These are phyloP conservation scores for Coffea canephora DNA, from an alignment of 257 asterid genomes.

Conservation along the genomic window DNA sequence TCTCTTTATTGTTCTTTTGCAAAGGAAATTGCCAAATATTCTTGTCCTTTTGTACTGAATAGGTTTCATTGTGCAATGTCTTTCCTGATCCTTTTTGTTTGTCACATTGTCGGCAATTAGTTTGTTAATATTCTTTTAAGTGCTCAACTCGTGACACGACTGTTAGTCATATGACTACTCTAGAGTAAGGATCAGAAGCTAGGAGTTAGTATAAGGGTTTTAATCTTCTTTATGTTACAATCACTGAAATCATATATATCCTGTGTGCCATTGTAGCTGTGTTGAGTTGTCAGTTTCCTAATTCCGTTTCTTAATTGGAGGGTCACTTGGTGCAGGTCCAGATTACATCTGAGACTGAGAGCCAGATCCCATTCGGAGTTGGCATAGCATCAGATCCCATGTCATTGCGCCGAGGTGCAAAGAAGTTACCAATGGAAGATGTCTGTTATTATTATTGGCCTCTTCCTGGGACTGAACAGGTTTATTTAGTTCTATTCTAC, in stretches of 20 bases:
- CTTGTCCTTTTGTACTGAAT: not conserved
- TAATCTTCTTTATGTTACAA: not conserved
- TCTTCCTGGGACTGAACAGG: slow-evolving; percentile 84
- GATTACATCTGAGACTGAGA: slow-evolving; percentile 51
- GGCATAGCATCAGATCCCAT: slow-evolving; percentile 85
- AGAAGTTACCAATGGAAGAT: slow-evolving; percentile 88
- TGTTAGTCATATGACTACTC: not conserved
- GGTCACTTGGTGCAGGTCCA: slow-evolving; percentile 47
- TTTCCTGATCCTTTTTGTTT: not conserved
- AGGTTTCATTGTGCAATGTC: not conserved
- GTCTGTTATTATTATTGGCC: slow-evolving; percentile 88
- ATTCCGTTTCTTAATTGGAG: not conserved
- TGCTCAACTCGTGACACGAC: not conserved
- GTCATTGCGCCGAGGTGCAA: slow-evolving; percentile 86
- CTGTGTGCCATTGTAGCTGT: slow-evolving; percentile 1
- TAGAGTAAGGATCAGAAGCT: not conserved
- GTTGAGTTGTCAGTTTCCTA: slow-evolving; percentile 1
- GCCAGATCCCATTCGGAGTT: slow-evolving; percentile 69
- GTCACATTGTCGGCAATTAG: not conserved
- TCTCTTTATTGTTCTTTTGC: not conserved
- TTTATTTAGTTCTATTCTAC: slow-evolving; percentile 26
- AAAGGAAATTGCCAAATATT: not conserved
- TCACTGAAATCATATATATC: not conserved
- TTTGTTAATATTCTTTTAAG: not conserved
- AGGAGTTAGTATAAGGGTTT: slow-evolving; percentile 1